A percentile compares a stretch with the other conserved stretches of the same genome.
Evolutionary conservation across 257 asterid species (phyloP).

Genomic region (Petrea volubilis): DNA sequence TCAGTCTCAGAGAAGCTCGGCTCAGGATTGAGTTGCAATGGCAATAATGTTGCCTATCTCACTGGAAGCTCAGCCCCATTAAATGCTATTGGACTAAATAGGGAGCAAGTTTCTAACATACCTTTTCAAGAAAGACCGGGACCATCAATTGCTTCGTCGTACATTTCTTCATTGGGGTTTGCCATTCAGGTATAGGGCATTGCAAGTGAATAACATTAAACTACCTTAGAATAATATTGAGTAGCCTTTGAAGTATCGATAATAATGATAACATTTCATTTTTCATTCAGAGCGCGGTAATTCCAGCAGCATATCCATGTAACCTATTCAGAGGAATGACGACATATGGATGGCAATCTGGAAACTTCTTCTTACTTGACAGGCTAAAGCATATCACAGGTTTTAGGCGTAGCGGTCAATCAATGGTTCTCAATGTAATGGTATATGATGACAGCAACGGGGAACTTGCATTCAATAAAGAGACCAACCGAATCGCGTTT

Average conservation of each 20-base stretch:
- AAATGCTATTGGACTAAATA: conserved; percentile 44
- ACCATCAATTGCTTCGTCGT: conserved; percentile 58
- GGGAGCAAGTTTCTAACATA: conserved; percentile 26
- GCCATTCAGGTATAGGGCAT: conserved; percentile 46
- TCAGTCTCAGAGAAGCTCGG: conserved; percentile 48
- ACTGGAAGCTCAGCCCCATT: conserved; percentile 48
- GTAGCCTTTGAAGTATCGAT: no score
- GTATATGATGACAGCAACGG: conserved; percentile 52
- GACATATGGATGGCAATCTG: conserved; percentile 37
- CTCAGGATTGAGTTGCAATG: conserved; percentile 56
- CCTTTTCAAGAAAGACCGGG: conserved; percentile 59
- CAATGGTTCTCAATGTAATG: conserved; percentile 45
- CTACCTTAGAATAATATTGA: no score
- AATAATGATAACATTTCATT: background rate
- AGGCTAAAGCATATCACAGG: conserved; percentile 27
- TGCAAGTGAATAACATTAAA: no score
- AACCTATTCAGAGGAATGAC: conserved; percentile 44
- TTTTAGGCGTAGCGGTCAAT: conserved; percentile 26
- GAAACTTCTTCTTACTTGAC: conserved; percentile 30
- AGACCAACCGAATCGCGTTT: conserved; percentile 26
- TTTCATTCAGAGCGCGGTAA: conserved; percentile 47
- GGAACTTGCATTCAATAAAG: conserved; percentile 34
- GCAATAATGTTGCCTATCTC: conserved; percentile 54
- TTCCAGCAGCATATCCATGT: conserved; percentile 48
- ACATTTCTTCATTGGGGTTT: conserved; percentile 58